phyloP scores from a whole-genome alignment of 2,329 filamentous ascomycete species.

The Hymenoscyphus infarciens region DNA sequence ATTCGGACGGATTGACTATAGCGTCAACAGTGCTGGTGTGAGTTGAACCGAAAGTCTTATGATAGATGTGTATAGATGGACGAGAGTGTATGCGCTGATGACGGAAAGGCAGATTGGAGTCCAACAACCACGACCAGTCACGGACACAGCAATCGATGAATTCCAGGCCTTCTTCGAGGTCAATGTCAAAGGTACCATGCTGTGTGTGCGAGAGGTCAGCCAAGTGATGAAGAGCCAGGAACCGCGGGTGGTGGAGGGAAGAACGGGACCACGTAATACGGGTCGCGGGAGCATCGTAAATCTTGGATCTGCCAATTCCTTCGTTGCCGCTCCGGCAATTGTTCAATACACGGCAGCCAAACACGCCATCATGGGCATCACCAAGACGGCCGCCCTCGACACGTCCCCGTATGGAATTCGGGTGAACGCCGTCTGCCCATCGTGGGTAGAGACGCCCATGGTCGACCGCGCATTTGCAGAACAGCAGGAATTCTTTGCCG shows the following conservation, averaged over 20 bases:
- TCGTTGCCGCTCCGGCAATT: constrained; percentile 2
- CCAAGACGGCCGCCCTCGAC: constrained; percentile 9
- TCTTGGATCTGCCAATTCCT: constrained; percentile 2
- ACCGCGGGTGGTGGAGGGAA: constrained; percentile 1
- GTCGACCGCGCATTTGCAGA: background rate
- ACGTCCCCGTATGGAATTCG: background rate
- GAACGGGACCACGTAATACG: constrained; percentile 5
- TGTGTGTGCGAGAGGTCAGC: background rate
- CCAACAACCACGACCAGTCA: background rate
- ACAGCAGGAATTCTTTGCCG: background rate
- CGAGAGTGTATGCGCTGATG: background rate
- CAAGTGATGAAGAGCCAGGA: constrained; percentile 7
- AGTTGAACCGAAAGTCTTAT: background rate
- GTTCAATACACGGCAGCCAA: constrained; percentile 7
- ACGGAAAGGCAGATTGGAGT: constrained; percentile 1
- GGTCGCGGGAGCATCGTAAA: constrained; percentile 8
- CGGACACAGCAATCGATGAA: background rate
- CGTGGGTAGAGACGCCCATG: constrained; percentile 7
- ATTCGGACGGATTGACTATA: constrained; percentile 6
- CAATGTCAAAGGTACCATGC: constrained; percentile 10
- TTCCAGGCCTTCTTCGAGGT: constrained; percentile 5
- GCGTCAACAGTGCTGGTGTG: constrained; percentile 4
- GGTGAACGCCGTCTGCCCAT: background rate
- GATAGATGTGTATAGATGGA: background rate
- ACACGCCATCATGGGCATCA: constrained; percentile 10